A percentile compares a stretch with the other conserved stretches of the same genome.
phyloP scores from a whole-genome alignment of 306 rosid species.

The Malus sieversii region DNA sequence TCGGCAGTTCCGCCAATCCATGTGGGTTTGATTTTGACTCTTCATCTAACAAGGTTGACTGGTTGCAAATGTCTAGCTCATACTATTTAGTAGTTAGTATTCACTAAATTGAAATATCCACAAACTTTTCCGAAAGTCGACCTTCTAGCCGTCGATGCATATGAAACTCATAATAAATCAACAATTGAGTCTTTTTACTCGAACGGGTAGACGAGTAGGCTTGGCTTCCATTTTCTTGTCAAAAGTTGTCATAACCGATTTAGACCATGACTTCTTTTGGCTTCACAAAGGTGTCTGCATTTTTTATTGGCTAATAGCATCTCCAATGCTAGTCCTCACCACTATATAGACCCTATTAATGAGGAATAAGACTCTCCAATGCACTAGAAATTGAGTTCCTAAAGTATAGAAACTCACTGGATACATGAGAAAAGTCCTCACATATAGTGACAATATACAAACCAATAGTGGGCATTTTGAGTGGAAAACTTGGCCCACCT shows the following conservation, averaged over 20 bases:
- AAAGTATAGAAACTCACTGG: no score
- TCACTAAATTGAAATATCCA: background rate
- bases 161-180: background rate
- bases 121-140: background rate
- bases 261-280: background rate
- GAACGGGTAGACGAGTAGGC: background rate
- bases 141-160: rapidly evolving
- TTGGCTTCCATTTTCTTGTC: no score
- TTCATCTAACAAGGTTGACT: background rate
- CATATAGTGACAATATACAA: no score
- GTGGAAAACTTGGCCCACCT: no score
- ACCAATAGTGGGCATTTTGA: no score
- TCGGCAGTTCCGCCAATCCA: background rate
- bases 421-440: no score
- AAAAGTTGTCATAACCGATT: background rate
- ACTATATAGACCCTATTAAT: no score
- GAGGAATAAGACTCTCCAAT: no score
- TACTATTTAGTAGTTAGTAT: no score
- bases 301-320: background rate
- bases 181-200: rapidly evolving
- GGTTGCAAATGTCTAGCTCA: background rate
- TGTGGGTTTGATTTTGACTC: conserved; percentile 26
- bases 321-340: no score
- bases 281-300: background rate
- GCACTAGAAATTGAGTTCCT: no score